Base-by-base conservation (phyloP, 495 filamentous ascomycete species). In the Monascus purpureus region DNA sequence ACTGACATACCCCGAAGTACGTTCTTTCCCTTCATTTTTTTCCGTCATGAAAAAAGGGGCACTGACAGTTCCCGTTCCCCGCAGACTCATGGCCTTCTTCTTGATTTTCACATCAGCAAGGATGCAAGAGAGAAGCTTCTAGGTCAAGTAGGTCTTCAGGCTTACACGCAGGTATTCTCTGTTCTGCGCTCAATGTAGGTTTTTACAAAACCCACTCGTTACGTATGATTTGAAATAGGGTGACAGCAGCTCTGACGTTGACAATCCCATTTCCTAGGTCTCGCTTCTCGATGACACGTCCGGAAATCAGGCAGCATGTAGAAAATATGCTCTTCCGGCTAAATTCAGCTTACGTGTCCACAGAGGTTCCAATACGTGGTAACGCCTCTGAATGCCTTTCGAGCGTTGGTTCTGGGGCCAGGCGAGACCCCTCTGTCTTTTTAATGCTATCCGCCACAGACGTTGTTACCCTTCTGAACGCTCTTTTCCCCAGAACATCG, bases 71-170 rank as follows among this genome's bases (percentile, higher is more conserved):
- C n/a, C n/a, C n/a, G n/a, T n/a, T n/a, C n/a, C n/a, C n/a, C n/a
- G n/a, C n/a, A 86, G 80, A 76, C 72, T 17, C 78, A 85, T 37
- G 86, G 83, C 29, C 78, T 95, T 53, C 75, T 95, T 67, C 68
- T 80, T 37, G 84, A 90, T 39, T 82, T 93, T 46, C 81, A 93
- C 53, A 84, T 97, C 42, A 80, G 76, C 17, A 82, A 93, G 46
- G 82, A 85, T 55, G 85, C 83, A 14, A 72, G 90, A 31, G 76
- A 93, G 44, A 83, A 80, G 50, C 80, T 97, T 33, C 68, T 97
- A 31, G 84, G 81, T 44, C 73, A 82, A 43, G 76, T 94, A 37
- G 82, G 78, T 19, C 67, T 77, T 40, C 73, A 77, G 22, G 73
- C 82, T 32, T 80, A 87, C 36, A 77, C 78, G 47, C 71, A 75